Evolutionary conservation across 2,329 filamentous ascomycete genomes (phyloP).

Genomic region (Cytospora mali): DNA sequence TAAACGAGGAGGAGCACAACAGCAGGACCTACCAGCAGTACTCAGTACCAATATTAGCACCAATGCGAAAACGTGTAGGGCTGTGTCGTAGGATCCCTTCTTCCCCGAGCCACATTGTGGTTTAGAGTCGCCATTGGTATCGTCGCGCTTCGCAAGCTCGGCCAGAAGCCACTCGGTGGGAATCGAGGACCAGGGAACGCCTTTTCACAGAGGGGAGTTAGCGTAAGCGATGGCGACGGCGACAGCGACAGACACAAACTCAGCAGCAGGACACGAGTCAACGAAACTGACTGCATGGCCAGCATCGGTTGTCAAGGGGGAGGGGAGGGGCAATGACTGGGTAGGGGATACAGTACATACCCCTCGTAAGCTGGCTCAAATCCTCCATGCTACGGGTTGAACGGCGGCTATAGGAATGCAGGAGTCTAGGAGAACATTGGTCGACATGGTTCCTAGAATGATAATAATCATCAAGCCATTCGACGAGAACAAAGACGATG

Average conservation of each 20-base stretch:
- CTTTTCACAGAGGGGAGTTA: conserved; percentile 33
- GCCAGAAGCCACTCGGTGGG: conserved; percentile 55
- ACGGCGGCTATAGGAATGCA: conserved; percentile 2
- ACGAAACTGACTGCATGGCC: too few species aligned
- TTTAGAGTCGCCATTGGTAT: conserved; percentile 40
- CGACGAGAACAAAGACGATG: too few species aligned
- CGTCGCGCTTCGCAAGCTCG: conserved; percentile 54
- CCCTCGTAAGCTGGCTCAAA: conserved; percentile 13
- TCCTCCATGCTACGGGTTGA: conserved; percentile 16
- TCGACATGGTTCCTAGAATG: conserved; percentile 4
- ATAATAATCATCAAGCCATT: too few species aligned
- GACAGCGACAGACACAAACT: not conserved
- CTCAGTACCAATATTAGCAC: conserved; percentile 66
- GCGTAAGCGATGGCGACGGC: conserved; percentile 16
- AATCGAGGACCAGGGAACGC: conserved; percentile 50
- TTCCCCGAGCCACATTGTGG: conserved; percentile 57
- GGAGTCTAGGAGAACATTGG: not conserved
- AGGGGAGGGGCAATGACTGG: not conserved
- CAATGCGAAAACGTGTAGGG: conserved; percentile 68
- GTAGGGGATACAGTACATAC: conserved; percentile 5
- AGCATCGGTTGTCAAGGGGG: not conserved
- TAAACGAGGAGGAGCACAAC: not conserved
- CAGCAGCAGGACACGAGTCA: too few species aligned
- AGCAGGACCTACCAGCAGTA: conserved; percentile 52
- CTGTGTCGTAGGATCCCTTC: conserved; percentile 64